These are phyloP conservation scores for Cytospora mali DNA, from an alignment of 2,329 filamentous ascomycete species.

Conservation along the genomic window DNA sequence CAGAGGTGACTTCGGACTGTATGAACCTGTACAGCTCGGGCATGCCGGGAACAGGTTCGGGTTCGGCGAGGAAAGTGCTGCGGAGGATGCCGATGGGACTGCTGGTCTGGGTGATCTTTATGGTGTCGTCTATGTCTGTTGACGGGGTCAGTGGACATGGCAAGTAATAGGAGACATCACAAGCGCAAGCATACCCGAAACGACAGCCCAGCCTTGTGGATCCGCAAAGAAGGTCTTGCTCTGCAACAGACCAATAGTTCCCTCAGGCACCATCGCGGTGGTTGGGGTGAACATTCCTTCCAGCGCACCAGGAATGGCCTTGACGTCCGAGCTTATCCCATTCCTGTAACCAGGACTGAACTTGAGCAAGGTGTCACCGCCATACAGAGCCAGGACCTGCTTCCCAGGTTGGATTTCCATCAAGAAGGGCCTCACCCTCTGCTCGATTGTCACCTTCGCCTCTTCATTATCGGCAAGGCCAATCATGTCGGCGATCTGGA, in stretches of 20 bases:
- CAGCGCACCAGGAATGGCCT: constrained; percentile 51
- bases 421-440: constrained; percentile 75
- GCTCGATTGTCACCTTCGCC: constrained; percentile 60
- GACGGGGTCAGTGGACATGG: background rate
- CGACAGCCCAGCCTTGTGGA: constrained; percentile 79
- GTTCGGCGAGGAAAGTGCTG: constrained; percentile 79
- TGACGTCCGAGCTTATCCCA: constrained; percentile 69
- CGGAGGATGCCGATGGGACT: constrained; percentile 79
- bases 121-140: constrained; percentile 88
- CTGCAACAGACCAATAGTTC: constrained; percentile 57
- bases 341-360: constrained; percentile 72
- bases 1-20: constrained; percentile 52
- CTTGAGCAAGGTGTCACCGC: constrained; percentile 46
- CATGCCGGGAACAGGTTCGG: constrained; percentile 76
- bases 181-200: constrained; percentile 61
- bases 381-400: constrained; percentile 66
- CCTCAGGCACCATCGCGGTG: constrained; percentile 52
- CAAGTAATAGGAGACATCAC: background rate
- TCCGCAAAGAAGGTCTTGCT: constrained; percentile 76
- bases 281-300: constrained; percentile 52
- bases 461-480: constrained; percentile 65
- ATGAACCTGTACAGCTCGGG: constrained; percentile 77
- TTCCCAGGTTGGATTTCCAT: constrained; percentile 74
- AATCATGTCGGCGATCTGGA: constrained; percentile 69
- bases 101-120: constrained; percentile 85